phyloP scores from a whole-genome alignment of 371 early-diverging fungal species.

The Rhizopus microsporus region DNA sequence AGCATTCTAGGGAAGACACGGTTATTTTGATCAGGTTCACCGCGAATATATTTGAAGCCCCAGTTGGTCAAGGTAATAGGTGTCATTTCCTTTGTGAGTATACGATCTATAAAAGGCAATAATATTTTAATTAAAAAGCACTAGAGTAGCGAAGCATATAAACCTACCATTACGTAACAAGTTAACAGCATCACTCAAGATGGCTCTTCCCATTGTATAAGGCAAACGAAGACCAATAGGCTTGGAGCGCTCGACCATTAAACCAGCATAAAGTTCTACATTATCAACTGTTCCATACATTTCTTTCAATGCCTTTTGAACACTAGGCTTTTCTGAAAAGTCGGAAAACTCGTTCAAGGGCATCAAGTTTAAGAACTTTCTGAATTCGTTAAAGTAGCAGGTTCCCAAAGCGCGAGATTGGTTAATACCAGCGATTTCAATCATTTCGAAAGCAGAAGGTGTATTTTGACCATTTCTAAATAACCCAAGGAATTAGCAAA shows the following conservation, averaged over 20 bases:
- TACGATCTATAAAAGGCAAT: slow-evolving; percentile 21
- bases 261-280: slow-evolving; percentile 55
- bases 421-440: slow-evolving; percentile 53
- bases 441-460: slow-evolving; percentile 40
- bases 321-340: slow-evolving; percentile 37
- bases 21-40: slow-evolving; percentile 23
- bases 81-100: slow-evolving; percentile 34
- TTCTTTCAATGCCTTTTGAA: slow-evolving; percentile 44
- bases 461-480: slow-evolving; percentile 45
- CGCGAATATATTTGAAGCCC: slow-evolving; percentile 34
- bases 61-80: slow-evolving; percentile 44
- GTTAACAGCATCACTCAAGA: slow-evolving; percentile 56
- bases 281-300: slow-evolving; percentile 45
- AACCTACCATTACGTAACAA: slow-evolving; percentile 50
- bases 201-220: slow-evolving; percentile 52
- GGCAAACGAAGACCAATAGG: slow-evolving; percentile 45
- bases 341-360: slow-evolving; percentile 42
- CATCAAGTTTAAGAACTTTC: slow-evolving; percentile 41
- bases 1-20: slow-evolving; percentile 26
- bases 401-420: slow-evolving; percentile 36
- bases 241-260: slow-evolving; percentile 48
- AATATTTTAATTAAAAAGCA: not conserved
- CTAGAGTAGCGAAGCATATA: not conserved
- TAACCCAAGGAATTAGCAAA: not conserved
- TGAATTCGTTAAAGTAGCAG: slow-evolving; percentile 54